These are phyloP conservation scores for Talaromyces sp. DNA, from an alignment of 2,329 filamentous ascomycete genomes.

Conservation along the genomic window DNA sequence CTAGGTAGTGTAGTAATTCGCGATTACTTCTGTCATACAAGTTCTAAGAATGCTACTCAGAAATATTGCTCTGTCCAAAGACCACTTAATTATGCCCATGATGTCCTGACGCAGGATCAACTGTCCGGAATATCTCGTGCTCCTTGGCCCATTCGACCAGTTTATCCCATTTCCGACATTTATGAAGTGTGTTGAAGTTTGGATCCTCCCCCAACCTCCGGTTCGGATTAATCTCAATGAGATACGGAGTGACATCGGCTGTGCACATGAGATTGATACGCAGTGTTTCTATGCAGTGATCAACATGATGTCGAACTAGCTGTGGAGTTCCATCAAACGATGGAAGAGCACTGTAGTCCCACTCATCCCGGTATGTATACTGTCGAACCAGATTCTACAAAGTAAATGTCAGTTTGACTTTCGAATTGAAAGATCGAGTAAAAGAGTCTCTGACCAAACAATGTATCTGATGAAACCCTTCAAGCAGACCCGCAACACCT, in stretches of 20 bases:
- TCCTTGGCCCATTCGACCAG: not conserved
- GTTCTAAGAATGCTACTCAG: not conserved
- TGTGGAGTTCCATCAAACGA: not conserved
- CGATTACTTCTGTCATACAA: not conserved
- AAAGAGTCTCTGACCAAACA: not conserved
- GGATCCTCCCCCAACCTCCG: not conserved
- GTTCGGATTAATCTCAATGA: not conserved
- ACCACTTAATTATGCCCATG: not conserved
- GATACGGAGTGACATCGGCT: not conserved
- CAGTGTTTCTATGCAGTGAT: constrained; percentile 2
- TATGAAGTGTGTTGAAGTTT: not conserved
- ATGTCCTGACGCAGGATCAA: not conserved
- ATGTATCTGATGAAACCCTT: constrained; percentile 5
- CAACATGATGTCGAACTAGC: not conserved
- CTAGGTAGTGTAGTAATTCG: not conserved
- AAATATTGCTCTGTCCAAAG: not conserved
- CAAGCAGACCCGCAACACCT: not conserved
- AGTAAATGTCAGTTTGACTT: not conserved
- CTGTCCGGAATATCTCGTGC: not conserved
- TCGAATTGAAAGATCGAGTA: not conserved
- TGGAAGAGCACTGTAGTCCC: not conserved
- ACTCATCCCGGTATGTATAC: not conserved
- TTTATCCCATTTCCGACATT: constrained; percentile 1
- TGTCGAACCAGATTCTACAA: not conserved
- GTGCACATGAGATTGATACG: constrained; percentile 1